Conservation (phyloP, 2,329 filamentous ascomycete genomes). For the Emergomyces orientalis region DNA sequence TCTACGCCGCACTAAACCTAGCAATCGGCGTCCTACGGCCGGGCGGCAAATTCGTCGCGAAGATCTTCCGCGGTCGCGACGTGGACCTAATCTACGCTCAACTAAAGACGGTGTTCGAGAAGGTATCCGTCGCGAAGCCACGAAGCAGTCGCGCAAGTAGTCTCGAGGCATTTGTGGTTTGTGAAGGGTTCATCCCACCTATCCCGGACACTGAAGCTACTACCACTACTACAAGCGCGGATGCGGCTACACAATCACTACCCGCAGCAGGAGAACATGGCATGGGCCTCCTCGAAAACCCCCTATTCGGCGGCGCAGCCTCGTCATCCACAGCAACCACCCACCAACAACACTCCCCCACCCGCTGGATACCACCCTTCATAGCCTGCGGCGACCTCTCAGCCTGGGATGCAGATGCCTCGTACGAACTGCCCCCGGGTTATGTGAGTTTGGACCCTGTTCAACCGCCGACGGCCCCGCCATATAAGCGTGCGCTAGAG, state of each 20-base stretch:
- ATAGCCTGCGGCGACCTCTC: conserved; percentile 95
- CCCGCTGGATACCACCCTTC: conserved; percentile 86
- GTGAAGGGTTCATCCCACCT: conserved; percentile 75
- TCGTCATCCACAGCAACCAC: conserved; percentile 20
- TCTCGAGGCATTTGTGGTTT: conserved; percentile 94
- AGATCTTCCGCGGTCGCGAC: conserved; percentile 91
- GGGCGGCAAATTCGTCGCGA: conserved; percentile 92
- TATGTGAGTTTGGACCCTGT: conserved; percentile 82
- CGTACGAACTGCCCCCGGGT: conserved; percentile 78
- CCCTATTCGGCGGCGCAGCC: conserved; percentile 31
- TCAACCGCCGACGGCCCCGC: conserved; percentile 89
- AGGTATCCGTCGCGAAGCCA: conserved; percentile 86
- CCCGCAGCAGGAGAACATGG: conserved; percentile 7
- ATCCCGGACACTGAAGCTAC: conserved; percentile 13
- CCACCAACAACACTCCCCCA: conserved; percentile 41
- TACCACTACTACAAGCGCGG: neutral
- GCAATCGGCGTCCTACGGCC: conserved; percentile 86
- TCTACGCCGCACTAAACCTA: conserved; percentile 88
- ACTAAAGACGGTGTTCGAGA: conserved; percentile 79
- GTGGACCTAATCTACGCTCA: conserved; percentile 95
- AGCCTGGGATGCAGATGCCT: conserved; percentile 90
- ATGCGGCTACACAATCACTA: neutral
- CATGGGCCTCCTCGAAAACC: conserved; percentile 29
- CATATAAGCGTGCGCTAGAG: conserved; percentile 85
- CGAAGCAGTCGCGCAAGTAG: conserved; percentile 91